phyloP scores from a whole-genome alignment of 2,329 filamentous ascomycete species.

The Apiospora saccharicola region DNA sequence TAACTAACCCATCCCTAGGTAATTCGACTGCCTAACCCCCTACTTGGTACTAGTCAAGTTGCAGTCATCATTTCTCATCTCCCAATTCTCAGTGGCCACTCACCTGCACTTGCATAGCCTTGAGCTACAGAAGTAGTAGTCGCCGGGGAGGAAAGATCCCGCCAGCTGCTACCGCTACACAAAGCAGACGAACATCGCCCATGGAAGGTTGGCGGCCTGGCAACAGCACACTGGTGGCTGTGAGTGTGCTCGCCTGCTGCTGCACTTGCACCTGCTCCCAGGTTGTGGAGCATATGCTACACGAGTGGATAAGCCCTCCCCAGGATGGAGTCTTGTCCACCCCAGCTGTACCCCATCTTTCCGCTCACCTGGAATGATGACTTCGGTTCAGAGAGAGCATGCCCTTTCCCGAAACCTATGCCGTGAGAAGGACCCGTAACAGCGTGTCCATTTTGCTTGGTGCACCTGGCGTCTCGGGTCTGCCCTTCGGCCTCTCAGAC shows the following conservation, averaged over 20 bases:
- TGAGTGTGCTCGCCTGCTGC: neutral
- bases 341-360: conserved; percentile 11
- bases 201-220: neutral
- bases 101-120: neutral
- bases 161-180: neutral
- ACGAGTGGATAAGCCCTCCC: conserved; percentile 6
- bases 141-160: neutral
- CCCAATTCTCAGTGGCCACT: neutral
- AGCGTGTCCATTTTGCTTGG: conserved; percentile 6
- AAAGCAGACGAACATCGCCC: neutral
- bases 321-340: conserved; percentile 17
- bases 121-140: neutral
- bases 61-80: conserved; percentile 7
- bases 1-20: neutral
- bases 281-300: neutral
- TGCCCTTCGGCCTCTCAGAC: neutral
- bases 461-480: conserved; percentile 7
- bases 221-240: too few species aligned
- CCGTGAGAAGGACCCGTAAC: conserved; percentile 18
- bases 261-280: neutral
- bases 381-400: conserved; percentile 12
- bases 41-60: conserved; percentile 8
- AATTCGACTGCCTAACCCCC: neutral
- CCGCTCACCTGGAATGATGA: neutral
- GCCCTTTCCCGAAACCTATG: conserved; percentile 19